Evolutionary conservation across 2,329 filamentous ascomycete genomes (phyloP), one percentile per base, ranked within the genome.

Genomic region (Rugonectria rugulosa): DNA sequence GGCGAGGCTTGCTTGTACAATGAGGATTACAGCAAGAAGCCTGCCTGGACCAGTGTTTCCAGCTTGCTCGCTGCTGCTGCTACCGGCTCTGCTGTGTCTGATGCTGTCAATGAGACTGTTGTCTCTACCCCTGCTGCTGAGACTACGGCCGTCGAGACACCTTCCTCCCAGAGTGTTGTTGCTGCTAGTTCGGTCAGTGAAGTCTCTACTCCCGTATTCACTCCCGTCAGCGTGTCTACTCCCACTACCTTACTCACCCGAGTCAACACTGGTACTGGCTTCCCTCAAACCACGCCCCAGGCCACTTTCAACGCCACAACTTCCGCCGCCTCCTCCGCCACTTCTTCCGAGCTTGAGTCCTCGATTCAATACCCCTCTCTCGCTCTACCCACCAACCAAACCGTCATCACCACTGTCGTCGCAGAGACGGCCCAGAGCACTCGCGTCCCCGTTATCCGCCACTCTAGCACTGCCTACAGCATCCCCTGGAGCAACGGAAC

Each of bases 1-100:
- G 77, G 77, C 1, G 72, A 75, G 12, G 77, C 76, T 19, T 72
- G 75, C 23, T 62, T 79, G 17, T 79, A 68, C 53, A 72, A 75
- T 17, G 64, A 65, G 10, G 67, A 74, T 44, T 73, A 71, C 44
- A 62, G 67, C 42, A 73, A 71, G 67, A 79, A 79, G 68, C 68
- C 71, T 1, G 75, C 76, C 1, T 78, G 77, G 63, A 71, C 66
- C 15, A 72, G 70, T 19, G 72, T 79, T 14, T 70, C 70, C 12
- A 68, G 68, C 37, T 59, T 72, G 9, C 66, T 76, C 8, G 70
- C 71, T 24, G 70, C 67, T 1, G 69, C 67, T 5, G 65, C 61
- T 3, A 68, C 67, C 8, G 51, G 50, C 24, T 51, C 37, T 1
- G 42, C 48, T 19, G 60, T 53, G 2, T 43, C 53, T 4, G 48